These are phyloP conservation scores for Gonium pectorale DNA, from an alignment of 139 green algal species.

Conservation along the genomic window DNA sequence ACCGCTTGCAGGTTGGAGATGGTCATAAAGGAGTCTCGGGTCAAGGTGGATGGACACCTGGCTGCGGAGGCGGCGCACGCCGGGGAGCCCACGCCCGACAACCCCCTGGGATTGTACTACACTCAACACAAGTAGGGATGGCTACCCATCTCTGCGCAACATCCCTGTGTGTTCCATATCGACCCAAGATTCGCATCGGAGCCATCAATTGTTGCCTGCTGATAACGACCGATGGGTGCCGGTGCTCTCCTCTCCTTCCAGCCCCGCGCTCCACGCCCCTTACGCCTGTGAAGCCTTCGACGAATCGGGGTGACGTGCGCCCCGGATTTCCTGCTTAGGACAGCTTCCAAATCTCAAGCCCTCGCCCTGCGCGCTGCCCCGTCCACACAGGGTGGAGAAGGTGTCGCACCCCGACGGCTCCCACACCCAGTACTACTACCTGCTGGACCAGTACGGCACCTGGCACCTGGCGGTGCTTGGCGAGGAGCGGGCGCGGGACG, in stretches of 20 bases:
- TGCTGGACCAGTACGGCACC: slow-evolving; percentile 71
- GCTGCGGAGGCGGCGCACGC: slow-evolving; percentile 14
- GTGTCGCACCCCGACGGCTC: slow-evolving; percentile 44
- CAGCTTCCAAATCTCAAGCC: too few relatives aligned
- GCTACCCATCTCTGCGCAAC: neutral
- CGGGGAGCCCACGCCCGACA: slow-evolving; percentile 26
- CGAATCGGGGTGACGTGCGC: too few relatives aligned
- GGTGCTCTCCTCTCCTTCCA: too few relatives aligned
- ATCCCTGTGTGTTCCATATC: too few relatives aligned
- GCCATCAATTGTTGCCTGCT: too few relatives aligned
- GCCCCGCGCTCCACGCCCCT: too few relatives aligned
- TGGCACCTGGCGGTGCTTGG: slow-evolving; percentile 71
- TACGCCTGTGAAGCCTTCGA: too few relatives aligned
- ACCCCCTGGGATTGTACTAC: slow-evolving; percentile 39
- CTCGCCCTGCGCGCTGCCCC: too few relatives aligned
- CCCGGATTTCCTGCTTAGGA: too few relatives aligned
- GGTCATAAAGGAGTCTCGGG: slow-evolving; percentile 45
- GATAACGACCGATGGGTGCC: too few relatives aligned
- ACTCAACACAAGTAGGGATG: slow-evolving; percentile 17
- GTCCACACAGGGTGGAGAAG: slow-evolving; percentile 37
- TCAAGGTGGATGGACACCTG: slow-evolving; percentile 3
- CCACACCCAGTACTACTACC: slow-evolving; percentile 63
- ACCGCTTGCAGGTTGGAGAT: slow-evolving; percentile 64
- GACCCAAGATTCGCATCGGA: too few relatives aligned
- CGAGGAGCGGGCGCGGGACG: slow-evolving; percentile 76